Base-by-base conservation (phyloP, 192 early-diverging fungal species). In the Jimgerdemannia lactiflua region DNA sequence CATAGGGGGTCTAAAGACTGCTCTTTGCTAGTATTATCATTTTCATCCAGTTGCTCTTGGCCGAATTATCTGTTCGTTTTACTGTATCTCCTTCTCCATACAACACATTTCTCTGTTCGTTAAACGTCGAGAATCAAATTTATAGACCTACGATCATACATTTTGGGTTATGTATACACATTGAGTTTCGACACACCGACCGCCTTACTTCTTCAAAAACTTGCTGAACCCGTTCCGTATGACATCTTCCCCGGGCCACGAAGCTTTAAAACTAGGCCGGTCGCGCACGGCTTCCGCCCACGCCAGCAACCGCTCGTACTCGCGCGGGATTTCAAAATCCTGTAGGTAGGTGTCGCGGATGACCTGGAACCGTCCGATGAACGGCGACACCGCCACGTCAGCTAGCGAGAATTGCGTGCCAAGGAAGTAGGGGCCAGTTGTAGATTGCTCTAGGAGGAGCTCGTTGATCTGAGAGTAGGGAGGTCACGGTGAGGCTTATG, bases 381-480 rank as follows among this genome's bases (percentile, higher is more conserved):
- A 83, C 20, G 86, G 86, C 4, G 83, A 80, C 29, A 86, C 63
- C 4, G 81, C 79, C 43, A 86, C 70, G 74, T 88, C 86, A 39
- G 86, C 86, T 65, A 88, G 76, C 3, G 82, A 77, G 68, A 79
- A 88, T 65, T 84, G 71, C 3, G 77, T 74, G 17, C 86, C 86
- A 10, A 88, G 70, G 77, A 83, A 85, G 68, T 78, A 88, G 42
- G 81, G 79, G 29, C 86, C 86, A 3, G 69, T 54, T n/a, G 54
- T 14, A 69, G 79, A 71, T 49, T 73, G 73, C 70, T 81, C 81
- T 6, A 68, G 41, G 4, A 85, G 68, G 8, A 88, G 64, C 18
- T 75, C 71, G 70, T 83, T 78, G 54, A 86, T 54, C 82, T 87
- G 76, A n/a, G 19, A 69, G 69, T 63, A 67, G 71, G 73, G 65